Conservation (phyloP, 1,284 basidiomycete genomes). For the Microstroma glucosiphilum region DNA sequence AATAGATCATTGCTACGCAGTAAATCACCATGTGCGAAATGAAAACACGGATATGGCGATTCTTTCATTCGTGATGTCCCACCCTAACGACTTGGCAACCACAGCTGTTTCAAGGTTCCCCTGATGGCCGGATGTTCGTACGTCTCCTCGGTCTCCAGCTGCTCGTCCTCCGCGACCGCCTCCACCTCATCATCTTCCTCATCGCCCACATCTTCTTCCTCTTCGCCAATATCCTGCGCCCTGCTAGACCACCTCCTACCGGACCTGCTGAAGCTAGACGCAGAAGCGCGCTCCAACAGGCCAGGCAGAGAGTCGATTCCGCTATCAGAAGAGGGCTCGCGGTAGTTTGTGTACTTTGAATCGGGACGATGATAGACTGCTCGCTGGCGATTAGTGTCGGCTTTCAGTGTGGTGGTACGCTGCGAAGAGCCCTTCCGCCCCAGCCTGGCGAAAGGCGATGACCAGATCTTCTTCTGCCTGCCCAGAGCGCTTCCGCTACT, state of each 20-base stretch:
- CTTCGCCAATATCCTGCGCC: not conserved
- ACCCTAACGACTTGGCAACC: constrained; percentile 1
- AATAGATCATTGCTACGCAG: too few relatives aligned
- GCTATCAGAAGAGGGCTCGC: not conserved
- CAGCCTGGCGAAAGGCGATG: constrained; percentile 1
- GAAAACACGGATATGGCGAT: too few relatives aligned
- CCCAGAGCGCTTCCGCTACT: not conserved
- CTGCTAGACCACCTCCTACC: not conserved
- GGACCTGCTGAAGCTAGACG: not conserved
- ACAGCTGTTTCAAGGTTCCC: constrained; percentile 2
- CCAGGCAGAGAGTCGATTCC: constrained; percentile 5
- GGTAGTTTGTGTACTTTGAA: constrained; percentile 2
- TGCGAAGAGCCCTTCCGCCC: not conserved
- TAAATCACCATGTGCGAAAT: too few relatives aligned
- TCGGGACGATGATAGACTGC: constrained; percentile 6
- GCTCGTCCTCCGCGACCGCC: not conserved
- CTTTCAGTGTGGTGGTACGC: not conserved
- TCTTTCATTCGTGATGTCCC: not conserved
- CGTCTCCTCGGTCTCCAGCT: not conserved
- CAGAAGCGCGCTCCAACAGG: not conserved
- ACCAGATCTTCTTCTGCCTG: not conserved
- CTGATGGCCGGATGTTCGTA: constrained; percentile 1
- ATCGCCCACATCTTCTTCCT: not conserved
- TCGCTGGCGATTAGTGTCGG: not conserved
- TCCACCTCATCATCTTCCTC: not conserved